Evolutionary conservation across 73 alveolate genomes (phyloP).

Genomic region (Paramecium pentaurelia): DNA sequence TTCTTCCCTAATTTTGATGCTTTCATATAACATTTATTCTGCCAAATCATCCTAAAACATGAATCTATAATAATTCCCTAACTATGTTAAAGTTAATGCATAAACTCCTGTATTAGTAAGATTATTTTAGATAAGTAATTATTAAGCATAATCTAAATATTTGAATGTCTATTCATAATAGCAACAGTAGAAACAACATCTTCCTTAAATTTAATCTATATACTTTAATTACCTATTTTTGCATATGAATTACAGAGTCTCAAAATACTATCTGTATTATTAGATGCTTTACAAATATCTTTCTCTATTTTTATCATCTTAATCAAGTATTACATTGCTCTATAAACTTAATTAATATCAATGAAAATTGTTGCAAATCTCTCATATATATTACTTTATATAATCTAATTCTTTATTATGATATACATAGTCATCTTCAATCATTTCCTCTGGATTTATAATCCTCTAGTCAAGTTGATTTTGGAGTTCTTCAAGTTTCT

Average conservation of each 20-base stretch:
- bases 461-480: neutral
- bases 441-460: neutral
- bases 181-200: neutral
- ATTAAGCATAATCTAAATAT: neutral
- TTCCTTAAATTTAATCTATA: neutral
- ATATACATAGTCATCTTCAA: neutral
- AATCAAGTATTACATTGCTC: neutral
- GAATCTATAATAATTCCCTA: slow-evolving; percentile 36
- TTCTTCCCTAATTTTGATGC: neutral
- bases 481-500: neutral
- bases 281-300: neutral
- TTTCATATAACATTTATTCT: neutral
- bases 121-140: neutral
- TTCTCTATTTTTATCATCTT: neutral
- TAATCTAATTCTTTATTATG: neutral
- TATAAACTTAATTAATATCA: neutral
- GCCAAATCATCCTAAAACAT: slow-evolving; percentile 47
- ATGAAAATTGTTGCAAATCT: neutral
- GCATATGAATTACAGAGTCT: neutral
- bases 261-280: neutral
- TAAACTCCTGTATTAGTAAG: neutral
- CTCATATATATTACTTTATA: neutral
- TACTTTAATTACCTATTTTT: neutral
- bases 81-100: neutral
- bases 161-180: neutral